Evolutionary conservation across 441 rosid genomes (phyloP).

Genomic region (Hura crepitans): DNA sequence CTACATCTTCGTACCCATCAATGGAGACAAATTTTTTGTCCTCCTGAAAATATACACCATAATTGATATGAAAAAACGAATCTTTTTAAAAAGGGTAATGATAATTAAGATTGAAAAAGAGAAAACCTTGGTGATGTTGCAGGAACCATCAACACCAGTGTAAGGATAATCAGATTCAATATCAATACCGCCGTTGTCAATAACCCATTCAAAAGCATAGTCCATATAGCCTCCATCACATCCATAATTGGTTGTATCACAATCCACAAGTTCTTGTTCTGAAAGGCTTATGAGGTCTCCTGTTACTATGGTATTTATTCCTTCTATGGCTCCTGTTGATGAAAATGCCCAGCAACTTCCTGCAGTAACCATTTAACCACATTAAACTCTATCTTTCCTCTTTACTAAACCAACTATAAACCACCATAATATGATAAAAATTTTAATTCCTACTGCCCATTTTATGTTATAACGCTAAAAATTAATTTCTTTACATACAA

Average conservation of each 20-base stretch:
- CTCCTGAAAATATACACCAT: constrained; percentile 33
- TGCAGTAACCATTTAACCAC: constrained; percentile 14
- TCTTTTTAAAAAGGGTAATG: too few species aligned
- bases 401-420: too few species aligned
- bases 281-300: constrained; percentile 59
- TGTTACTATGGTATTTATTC: constrained; percentile 49
- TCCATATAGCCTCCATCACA: constrained; percentile 75
- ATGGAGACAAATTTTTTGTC: constrained; percentile 45
- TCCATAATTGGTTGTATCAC: constrained; percentile 55
- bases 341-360: constrained; percentile 83
- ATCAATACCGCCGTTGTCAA: constrained; percentile 57
- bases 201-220: constrained; percentile 70
- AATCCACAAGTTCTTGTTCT: constrained; percentile 63
- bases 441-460: too few species aligned
- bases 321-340: constrained; percentile 63
- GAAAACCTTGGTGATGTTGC: constrained; percentile 53
- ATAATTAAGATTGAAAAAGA: neutral
- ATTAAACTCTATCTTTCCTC: too few species aligned
- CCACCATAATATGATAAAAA: too few species aligned
- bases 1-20: constrained; percentile 59
- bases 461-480: too few species aligned
- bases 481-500: too few species aligned
- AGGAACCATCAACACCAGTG: constrained; percentile 45
- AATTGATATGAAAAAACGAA: neutral
- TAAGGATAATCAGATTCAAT: constrained; percentile 54